Evolutionary conservation across 371 early-diverging fungal species (phyloP), one percentile per base, ranked within the genome.

Genomic region (Syncephalastrum monosporum): DNA sequence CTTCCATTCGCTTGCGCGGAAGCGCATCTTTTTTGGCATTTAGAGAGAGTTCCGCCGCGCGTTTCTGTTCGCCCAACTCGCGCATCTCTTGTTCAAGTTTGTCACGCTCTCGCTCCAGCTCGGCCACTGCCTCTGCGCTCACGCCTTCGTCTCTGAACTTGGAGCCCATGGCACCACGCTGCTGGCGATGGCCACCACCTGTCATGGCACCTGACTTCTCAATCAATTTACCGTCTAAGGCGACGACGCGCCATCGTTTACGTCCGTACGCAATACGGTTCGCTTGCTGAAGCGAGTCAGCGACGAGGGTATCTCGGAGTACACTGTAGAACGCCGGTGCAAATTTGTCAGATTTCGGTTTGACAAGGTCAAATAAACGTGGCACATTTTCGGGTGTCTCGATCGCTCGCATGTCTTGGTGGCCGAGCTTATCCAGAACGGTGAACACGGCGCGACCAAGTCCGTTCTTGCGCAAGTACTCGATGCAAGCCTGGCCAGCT

Each of bases 161-260:
- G 7, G 91, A 90, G 68, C 88, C 83, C 97, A 96, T 96, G 17
- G 90, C 93, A 13, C 97, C 96, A 15, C 82, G 86, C 33, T 65
- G 69, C 3, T 74, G 80, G 33, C 73, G 74, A 24, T 82, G 90
- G 16, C 95, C 95, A 61, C 99, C 99, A 64, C 99, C 99, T 16
- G 91, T 89, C 98, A 99, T 97, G 6, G 99, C 91, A 64, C 99
- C 99, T 0, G 93, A 89, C 29, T 83, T 86, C 56, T 99, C 99
- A 61, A 99, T 94, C 47, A 99, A 64, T 60, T 97, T 88, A 3
- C 99, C 99, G 56, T 92, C 94, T 54, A 99, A 65, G 1, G 99
- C 99, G 0, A 99, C 99, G 0, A 99, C 98, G 46, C 98, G 83
- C 83, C 88, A 91, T 38, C 98, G 87, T 16, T 83, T 81, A 25